Evolutionary conservation across 2,329 filamentous ascomycete species (phyloP), one percentile per base, ranked within the genome.

Genomic region (Fusarium tricinctum): DNA sequence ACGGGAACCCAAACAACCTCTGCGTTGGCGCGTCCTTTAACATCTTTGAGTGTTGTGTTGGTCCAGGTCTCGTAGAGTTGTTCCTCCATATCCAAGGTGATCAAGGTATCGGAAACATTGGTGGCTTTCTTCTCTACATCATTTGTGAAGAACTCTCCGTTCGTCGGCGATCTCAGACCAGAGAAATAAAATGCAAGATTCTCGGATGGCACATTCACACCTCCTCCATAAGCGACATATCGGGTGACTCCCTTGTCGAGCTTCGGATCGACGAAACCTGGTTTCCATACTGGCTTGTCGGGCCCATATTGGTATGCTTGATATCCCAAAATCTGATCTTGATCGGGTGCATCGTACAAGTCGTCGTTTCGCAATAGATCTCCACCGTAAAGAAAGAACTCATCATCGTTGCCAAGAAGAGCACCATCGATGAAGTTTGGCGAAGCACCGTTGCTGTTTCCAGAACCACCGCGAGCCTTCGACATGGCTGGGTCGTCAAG

Each of bases 1-100:
- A 94, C 92, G 2, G 93, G 93, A 1, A 97, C 85, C 90, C 91
- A 93, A 1, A 91, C 88, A 2, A 91, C 80, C 59, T 91, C 89
- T 0, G 89, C 83, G 68, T 86, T 88, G 6, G 89, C 88, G 17
- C 91, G 85, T 1, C 85, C 85, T 6, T 80, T 76, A 8, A 91
- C 80, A 6, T 74, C 67, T 1, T 71, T 40, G 0, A 92, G 74
- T 0, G 87, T 86, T 2, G 50, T 66, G 68, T 92, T 92, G 8
- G 71, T 77, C 87, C 90, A 93, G 6, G 70, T 80, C 58, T 86
- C 84, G 0, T 73, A 39, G 6, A 78, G 64, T 74, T 89, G 86
- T 0, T 72, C 75, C 0, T 79, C 73, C 84, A 91, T 86, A 68
- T 92, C 84, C 8, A 92, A 77, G 0, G 84, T 82, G 70, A 93